phyloP scores from a whole-genome alignment of 306 rosid genomes.

The Trifolium pratense region DNA sequence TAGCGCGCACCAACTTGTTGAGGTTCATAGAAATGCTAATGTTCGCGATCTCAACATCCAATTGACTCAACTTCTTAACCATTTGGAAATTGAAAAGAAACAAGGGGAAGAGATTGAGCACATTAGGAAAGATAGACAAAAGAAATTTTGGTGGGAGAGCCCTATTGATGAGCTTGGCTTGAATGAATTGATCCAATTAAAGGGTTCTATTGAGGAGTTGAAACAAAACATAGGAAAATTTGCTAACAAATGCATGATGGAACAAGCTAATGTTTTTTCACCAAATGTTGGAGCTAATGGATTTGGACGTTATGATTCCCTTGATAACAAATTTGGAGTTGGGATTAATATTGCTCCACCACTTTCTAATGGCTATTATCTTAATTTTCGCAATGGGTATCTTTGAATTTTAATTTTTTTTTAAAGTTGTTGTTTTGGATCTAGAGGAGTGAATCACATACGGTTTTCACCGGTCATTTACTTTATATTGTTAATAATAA shows the following conservation, averaged over 20 bases:
- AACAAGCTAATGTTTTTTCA: not conserved
- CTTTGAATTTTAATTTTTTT: constrained; percentile 39
- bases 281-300: not conserved
- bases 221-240: not conserved
- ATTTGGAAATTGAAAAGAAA: not conserved
- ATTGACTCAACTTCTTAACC: not conserved
- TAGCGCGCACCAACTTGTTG: not conserved
- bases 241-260: not conserved
- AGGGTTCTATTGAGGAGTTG: not conserved
- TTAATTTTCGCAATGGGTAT: constrained; percentile 44
- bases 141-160: not conserved
- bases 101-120: not conserved
- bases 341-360: constrained; percentile 27
- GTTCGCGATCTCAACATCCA: not conserved
- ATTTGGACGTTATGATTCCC: too few species aligned
- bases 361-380: constrained; percentile 43
- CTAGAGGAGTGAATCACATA: constrained; percentile 2
- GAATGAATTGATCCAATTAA: not conserved
- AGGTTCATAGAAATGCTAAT: not conserved
- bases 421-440: constrained; percentile 26
- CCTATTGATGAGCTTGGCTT: not conserved
- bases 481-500: not conserved
- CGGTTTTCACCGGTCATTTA: constrained; percentile 30
- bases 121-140: not conserved
- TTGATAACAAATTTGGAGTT: not conserved